Percentiles rank a stretch among this genome's conserved stretches.
phyloP scores from a whole-genome alignment of 78 protist genomes.

The Dictyostelium firmibasis region DNA sequence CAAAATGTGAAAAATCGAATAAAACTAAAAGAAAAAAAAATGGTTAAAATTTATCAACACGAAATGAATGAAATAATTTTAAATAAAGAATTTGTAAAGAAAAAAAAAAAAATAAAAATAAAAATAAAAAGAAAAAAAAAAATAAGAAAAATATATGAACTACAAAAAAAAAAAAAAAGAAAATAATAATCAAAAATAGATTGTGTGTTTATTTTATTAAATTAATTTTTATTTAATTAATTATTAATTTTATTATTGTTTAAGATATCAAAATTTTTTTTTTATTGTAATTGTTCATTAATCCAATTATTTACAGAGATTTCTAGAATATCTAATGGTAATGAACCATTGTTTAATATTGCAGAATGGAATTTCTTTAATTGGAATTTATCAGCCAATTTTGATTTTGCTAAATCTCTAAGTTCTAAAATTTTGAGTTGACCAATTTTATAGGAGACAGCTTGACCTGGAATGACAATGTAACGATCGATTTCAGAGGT shows the following conservation, averaged over 20 bases:
- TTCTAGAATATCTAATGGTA: slow-evolving; percentile 62
- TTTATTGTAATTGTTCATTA: neutral
- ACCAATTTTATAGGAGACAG: slow-evolving; percentile 60
- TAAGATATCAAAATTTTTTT: too few relatives aligned
- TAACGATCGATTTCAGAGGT: slow-evolving; percentile 71
- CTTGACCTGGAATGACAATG: slow-evolving; percentile 77
- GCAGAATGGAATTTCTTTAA: slow-evolving; percentile 54
- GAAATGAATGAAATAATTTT: neutral
- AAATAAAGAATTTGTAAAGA: neutral
- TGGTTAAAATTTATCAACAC: neutral
- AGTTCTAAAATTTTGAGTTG: slow-evolving; percentile 54
- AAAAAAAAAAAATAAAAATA: neutral
- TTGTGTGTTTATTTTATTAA: neutral
- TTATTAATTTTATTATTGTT: neutral
- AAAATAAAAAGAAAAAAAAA: neutral
- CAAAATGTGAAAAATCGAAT: neutral
- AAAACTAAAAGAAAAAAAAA: neutral
- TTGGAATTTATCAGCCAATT: neutral
- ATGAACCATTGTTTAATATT: slow-evolving; percentile 41
- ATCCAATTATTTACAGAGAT: slow-evolving; percentile 35
- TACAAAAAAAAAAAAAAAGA: too few relatives aligned
- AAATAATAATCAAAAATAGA: neutral
- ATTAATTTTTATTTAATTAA: neutral
- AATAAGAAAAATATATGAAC: neutral
- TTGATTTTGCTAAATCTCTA: slow-evolving; percentile 5